phyloP scores from a whole-genome alignment of 116 monocot species.

The Dioscorea cayenensis region DNA sequence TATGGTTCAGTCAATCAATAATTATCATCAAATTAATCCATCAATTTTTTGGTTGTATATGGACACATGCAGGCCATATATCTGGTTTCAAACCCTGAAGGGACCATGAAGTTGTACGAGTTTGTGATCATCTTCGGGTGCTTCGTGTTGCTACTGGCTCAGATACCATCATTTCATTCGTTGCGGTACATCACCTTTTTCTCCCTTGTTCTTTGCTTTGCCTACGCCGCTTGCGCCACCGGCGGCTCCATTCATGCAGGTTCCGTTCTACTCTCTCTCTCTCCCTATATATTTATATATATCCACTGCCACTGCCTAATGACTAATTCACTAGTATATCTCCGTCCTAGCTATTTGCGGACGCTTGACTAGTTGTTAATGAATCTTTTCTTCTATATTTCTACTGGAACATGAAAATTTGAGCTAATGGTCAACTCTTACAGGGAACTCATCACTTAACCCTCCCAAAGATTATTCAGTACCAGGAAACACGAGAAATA shows the following conservation, averaged over 20 bases:
- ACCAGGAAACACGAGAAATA: constrained; percentile 22
- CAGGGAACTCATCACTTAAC: constrained; percentile 33
- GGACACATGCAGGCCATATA: constrained; percentile 46
- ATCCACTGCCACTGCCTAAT: too few relatives aligned
- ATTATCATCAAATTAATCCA: too few relatives aligned
- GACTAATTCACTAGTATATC: too few relatives aligned
- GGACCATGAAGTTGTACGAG: constrained; percentile 47
- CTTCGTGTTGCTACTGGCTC: constrained; percentile 68
- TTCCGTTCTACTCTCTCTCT: background rate
- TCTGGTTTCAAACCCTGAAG: constrained; percentile 33
- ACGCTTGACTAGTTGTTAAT: too few relatives aligned
- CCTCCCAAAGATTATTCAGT: constrained; percentile 60
- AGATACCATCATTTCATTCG: constrained; percentile 87
- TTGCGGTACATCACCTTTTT: constrained; percentile 74
- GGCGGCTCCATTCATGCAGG: constrained; percentile 69
- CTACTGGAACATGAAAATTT: too few relatives aligned
- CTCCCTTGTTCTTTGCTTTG: constrained; percentile 65
- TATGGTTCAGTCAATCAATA: too few relatives aligned
- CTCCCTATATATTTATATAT: too few relatives aligned
- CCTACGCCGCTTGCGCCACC: constrained; percentile 68
- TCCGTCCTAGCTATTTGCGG: too few relatives aligned
- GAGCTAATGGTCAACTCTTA: too few relatives aligned
- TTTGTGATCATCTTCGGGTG: constrained; percentile 72
- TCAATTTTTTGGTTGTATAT: too few relatives aligned
- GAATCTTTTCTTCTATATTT: too few relatives aligned